These are phyloP conservation scores for Zasmidium citrigriseum DNA, from an alignment of 2,329 filamentous ascomycete genomes.

Conservation along the genomic window DNA sequence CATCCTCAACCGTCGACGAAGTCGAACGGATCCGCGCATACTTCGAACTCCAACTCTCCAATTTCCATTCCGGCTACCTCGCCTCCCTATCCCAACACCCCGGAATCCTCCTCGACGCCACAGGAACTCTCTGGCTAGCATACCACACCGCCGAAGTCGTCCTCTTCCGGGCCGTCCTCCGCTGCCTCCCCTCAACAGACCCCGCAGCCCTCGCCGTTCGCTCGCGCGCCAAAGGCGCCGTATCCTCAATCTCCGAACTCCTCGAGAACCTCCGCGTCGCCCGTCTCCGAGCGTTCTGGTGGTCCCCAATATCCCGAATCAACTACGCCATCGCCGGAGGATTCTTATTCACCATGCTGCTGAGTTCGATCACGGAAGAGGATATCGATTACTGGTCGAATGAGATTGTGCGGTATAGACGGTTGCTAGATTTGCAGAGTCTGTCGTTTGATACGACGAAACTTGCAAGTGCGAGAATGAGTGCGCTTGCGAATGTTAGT, in stretches of 20 bases:
- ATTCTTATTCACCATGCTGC: slow-evolving; percentile 27
- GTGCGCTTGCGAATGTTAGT: slow-evolving; percentile 19
- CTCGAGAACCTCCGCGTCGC: slow-evolving; percentile 25
- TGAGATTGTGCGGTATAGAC: slow-evolving; percentile 23
- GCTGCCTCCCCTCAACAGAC: slow-evolving; percentile 14
- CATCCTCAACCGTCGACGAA: slow-evolving; percentile 11
- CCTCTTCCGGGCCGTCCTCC: slow-evolving; percentile 22
- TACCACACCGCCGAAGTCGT: slow-evolving; percentile 22
- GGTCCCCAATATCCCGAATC: slow-evolving; percentile 24
- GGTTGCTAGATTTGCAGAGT: slow-evolving; percentile 27
- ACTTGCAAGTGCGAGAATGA: slow-evolving; percentile 21
- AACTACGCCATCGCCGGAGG: slow-evolving; percentile 24
- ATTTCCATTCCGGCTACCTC: slow-evolving; percentile 18
- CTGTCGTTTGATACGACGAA: slow-evolving; percentile 25
- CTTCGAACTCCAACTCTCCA: slow-evolving; percentile 21
- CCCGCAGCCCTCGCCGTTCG: slow-evolving; percentile 12
- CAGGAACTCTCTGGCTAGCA: slow-evolving; percentile 23
- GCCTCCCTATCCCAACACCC: slow-evolving; percentile 8
- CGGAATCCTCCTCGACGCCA: slow-evolving; percentile 23
- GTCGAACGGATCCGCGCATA: slow-evolving; percentile 10
- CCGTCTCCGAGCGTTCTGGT: slow-evolving; percentile 26
- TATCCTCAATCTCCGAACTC: slow-evolving; percentile 17
- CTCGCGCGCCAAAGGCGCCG: slow-evolving; percentile 14
- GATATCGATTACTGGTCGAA: slow-evolving; percentile 24
- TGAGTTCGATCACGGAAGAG: slow-evolving; percentile 19